A percentile compares a stretch with the other conserved stretches of the same genome.
phyloP scores from a whole-genome alignment of 1,139 yeast genomes.

The Taiozyma onychis region DNA sequence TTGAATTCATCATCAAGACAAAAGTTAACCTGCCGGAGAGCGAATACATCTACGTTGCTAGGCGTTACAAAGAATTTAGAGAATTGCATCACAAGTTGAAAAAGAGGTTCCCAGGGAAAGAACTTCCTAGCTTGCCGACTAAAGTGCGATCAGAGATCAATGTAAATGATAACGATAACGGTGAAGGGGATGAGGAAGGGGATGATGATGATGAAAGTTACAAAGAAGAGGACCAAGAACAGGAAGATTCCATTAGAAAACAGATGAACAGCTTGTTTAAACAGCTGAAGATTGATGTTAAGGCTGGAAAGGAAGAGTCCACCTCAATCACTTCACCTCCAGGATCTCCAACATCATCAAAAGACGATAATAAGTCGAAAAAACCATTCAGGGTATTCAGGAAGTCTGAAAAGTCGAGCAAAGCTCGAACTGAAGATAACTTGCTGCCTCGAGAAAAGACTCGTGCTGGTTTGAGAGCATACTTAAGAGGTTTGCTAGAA shows the following conservation, averaged over 20 bases:
- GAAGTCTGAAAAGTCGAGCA: conserved; percentile 1
- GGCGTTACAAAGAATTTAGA: conserved; percentile 64
- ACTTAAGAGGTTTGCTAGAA: conserved; percentile 46
- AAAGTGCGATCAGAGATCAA: conserved; percentile 33
- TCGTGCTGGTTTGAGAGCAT: conserved; percentile 71
- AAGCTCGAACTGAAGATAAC: not conserved
- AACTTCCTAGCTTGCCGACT: conserved; percentile 59
- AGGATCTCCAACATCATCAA: conserved; percentile 1
- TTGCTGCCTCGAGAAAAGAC: conserved; percentile 57
- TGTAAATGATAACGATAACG: conserved; percentile 15
- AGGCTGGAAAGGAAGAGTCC: not conserved
- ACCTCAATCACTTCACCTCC: not conserved
- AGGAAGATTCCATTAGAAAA: conserved; percentile 17
- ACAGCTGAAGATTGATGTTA: conserved; percentile 12
- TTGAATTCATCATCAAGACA: conserved; percentile 24
- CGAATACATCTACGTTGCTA: conserved; percentile 37
- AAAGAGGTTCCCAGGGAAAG: conserved; percentile 62
- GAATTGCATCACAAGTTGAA: conserved; percentile 46
- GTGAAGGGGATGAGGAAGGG: conserved; percentile 19
- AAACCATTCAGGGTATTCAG: conserved; percentile 1
- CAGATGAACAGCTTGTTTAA: conserved; percentile 11
- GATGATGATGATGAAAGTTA: conserved; percentile 22
- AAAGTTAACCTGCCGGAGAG: conserved; percentile 26
- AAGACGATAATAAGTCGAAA: conserved; percentile 2
- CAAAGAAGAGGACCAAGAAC: conserved; percentile 20